Conservation (phyloP, 805 yeast genomes). For the Komagataella pastoris region DNA sequence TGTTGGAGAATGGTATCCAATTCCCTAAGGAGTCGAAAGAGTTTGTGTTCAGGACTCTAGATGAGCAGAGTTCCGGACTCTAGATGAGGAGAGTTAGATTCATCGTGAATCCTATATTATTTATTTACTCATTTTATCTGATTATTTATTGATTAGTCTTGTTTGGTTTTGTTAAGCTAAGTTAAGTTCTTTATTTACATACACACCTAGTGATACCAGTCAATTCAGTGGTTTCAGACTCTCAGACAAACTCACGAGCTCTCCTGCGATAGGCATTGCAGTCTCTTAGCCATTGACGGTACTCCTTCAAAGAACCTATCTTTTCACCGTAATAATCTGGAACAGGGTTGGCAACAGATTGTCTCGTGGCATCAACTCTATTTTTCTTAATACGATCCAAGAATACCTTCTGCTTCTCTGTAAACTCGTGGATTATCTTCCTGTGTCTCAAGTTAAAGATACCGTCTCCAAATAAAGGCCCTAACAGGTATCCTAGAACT, state of each 20-base stretch:
- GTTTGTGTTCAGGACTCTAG: constrained; percentile 50
- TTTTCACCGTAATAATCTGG: constrained; percentile 99
- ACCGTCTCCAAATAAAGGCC: constrained; percentile 68
- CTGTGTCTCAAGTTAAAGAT: constrained; percentile 47
- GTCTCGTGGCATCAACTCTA: constrained; percentile 87
- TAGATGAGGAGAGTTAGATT: constrained; percentile 47
- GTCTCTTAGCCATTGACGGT: constrained; percentile 94
- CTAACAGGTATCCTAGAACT: constrained; percentile 65
- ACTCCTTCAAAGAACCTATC: constrained; percentile 72
- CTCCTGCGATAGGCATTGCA: constrained; percentile 83
- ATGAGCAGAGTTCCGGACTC: constrained; percentile 55
- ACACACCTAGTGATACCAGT: neutral
- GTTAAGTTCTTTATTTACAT: neutral
- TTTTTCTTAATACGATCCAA: constrained; percentile 60
- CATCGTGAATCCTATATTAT: neutral
- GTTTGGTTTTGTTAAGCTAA: neutral
- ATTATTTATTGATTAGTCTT: neutral
- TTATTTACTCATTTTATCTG: neutral
- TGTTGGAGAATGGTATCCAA: constrained; percentile 62
- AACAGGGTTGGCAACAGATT: constrained; percentile 84
- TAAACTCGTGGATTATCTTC: constrained; percentile 30
- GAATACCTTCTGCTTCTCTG: constrained; percentile 57
- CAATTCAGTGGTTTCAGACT: neutral
- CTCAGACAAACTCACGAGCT: constrained; percentile 55
- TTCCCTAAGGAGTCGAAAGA: constrained; percentile 36